A percentile compares a stretch with the other conserved stretches of the same genome.
phyloP scores from a whole-genome alignment of 208 protist species.

The Acanthamoeba triangularis region DNA sequence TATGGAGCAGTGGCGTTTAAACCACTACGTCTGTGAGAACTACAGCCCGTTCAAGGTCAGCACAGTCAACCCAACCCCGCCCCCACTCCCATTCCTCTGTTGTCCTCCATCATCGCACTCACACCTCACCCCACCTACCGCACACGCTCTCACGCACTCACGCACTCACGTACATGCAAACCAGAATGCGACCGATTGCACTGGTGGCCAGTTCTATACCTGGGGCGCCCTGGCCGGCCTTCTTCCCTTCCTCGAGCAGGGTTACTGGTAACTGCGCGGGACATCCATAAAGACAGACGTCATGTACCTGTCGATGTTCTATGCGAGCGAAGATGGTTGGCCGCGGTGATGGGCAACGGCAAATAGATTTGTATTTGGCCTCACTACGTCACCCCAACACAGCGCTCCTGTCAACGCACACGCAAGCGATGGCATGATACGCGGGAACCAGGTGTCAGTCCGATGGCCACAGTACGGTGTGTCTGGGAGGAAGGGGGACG shows the following conservation, averaged over 20 bases:
- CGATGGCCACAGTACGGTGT: background rate
- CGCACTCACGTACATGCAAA: background rate
- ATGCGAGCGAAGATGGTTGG: too few relatives aligned
- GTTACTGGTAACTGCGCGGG: background rate
- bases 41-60: background rate
- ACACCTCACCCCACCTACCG: background rate
- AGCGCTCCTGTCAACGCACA: background rate
- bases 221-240: background rate
- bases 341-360: too few relatives aligned
- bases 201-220: background rate
- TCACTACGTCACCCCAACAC: conserved; percentile 11
- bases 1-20: background rate
- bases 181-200: conserved; percentile 46
- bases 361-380: too few relatives aligned
- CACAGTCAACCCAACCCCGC: too few relatives aligned
- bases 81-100: too few relatives aligned
- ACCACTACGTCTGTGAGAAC: conserved; percentile 49
- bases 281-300: too few relatives aligned
- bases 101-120: background rate
- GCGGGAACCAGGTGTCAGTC: background rate
- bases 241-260: background rate
- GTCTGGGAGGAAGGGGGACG: background rate
- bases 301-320: too few relatives aligned
- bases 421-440: background rate
- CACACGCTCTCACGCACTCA: too few relatives aligned